These are phyloP conservation scores for Passiflora organensis DNA, from an alignment of 345 rosid species.

Conservation along the genomic window DNA sequence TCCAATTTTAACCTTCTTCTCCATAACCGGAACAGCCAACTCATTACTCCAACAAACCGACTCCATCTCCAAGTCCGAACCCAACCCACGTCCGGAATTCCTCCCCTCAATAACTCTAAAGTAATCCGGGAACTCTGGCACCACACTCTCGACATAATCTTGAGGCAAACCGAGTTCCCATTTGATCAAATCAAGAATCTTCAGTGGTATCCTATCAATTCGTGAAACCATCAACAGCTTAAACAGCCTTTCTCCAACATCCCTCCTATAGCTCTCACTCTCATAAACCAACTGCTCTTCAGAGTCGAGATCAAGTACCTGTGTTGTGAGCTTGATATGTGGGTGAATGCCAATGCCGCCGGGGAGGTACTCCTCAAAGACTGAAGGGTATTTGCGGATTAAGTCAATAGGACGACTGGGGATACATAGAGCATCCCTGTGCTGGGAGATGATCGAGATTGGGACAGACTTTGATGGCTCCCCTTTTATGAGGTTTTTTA, in stretches of 20 bases:
- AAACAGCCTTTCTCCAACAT: constrained; percentile 62
- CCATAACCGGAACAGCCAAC: constrained; percentile 52
- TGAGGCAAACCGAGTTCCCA: constrained; percentile 89
- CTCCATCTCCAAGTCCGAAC: constrained; percentile 37
- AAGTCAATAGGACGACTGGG: constrained; percentile 88
- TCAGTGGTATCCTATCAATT: constrained; percentile 52
- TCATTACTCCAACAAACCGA: constrained; percentile 81
- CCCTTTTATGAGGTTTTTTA: constrained; percentile 68
- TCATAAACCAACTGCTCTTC: constrained; percentile 82
- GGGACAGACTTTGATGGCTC: constrained; percentile 94
- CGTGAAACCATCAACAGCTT: constrained; percentile 67
- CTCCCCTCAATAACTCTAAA: constrained; percentile 43
- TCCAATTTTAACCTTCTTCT: constrained; percentile 41
- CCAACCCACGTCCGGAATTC: neutral
- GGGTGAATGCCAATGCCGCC: constrained; percentile 74
- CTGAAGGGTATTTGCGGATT: constrained; percentile 64
- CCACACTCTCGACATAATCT: constrained; percentile 42
- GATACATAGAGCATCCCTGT: constrained; percentile 48
- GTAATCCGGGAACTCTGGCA: constrained; percentile 80
- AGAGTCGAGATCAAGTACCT: constrained; percentile 63
- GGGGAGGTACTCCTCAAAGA: constrained; percentile 70
- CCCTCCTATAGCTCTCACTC: constrained; percentile 54
- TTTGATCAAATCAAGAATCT: constrained; percentile 48
- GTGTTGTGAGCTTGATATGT: constrained; percentile 74
- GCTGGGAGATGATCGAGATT: constrained; percentile 47